Evolutionary conservation across 257 asterid species (phyloP), one percentile per base, ranked within the genome.

Genomic region (Henckelia pumila): DNA sequence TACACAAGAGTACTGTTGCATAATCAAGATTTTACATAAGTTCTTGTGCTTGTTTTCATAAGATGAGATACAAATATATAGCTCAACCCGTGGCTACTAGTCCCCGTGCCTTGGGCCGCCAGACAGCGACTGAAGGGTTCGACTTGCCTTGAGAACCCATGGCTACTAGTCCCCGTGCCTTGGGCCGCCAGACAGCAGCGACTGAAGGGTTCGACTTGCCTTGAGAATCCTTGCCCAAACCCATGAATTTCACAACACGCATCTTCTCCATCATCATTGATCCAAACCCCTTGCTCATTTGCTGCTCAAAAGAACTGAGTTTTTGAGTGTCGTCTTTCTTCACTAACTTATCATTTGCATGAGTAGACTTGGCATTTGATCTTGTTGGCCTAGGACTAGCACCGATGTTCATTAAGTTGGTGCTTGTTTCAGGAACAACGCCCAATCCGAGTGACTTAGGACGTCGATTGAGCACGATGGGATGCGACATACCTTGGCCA

Each of bases 371-470:
- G 56, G 64, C 59, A 40, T 76, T 56, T 0, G 44, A 75, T 17
- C 71, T 49, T 9, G 60, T 58, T 19, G 81, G 17, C 50, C 55
- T 71, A 33, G 64, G 69, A 64, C 52, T 78, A 53, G 61, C 26
- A 24, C 69, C 77, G 35, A 68, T 63, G 35, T 60, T 74, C 7
- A 59, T 47, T 17, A 72, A 59, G 24, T 64, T 63, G 56, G 22
- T 69, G 66, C 82, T 79, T 47, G 81, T 58, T 77, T 89, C 97
- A 40, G 88, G 84, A 64, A 59, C 78, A 1, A 95, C 96, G 53
- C 99, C 99, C 80, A 90, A 79, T 67, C 99, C 99, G 16, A 94
- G 95, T 61, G 99, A 82, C 73, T 85, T 94, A 21, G 97, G 97
- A 50, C 99, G 84, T 70, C 86, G 96, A 32, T 32, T 63, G 59